phyloP scores from a whole-genome alignment of 1,139 yeast species.

The Diutina neorugosa region DNA sequence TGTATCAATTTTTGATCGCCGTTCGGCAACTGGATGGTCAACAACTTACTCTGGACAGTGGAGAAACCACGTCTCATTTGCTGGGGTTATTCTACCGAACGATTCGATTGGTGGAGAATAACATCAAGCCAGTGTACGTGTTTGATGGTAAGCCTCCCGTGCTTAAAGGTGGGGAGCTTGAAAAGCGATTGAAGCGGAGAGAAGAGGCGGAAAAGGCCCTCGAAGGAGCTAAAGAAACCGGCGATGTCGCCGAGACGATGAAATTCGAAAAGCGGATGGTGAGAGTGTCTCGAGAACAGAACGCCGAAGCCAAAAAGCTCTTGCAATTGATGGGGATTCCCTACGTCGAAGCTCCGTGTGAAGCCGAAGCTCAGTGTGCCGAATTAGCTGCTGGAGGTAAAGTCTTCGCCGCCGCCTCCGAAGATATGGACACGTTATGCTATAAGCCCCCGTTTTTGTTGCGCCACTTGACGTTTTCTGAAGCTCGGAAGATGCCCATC shows the following conservation, averaged over 20 bases:
- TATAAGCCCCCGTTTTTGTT: slow-evolving; percentile 75
- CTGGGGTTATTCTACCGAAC: slow-evolving; percentile 96
- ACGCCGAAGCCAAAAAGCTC: slow-evolving; percentile 81
- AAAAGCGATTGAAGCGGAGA: slow-evolving; percentile 67
- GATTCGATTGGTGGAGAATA: slow-evolving; percentile 74
- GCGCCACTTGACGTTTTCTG: slow-evolving; percentile 87
- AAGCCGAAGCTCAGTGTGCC: slow-evolving; percentile 98
- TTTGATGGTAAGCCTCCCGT: slow-evolving; percentile 96
- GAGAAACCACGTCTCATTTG: slow-evolving; percentile 90
- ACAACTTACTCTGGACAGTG: slow-evolving; percentile 75
- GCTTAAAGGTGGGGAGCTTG: slow-evolving; percentile 85
- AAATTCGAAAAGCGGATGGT: slow-evolving; percentile 82
- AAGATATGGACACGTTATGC: slow-evolving; percentile 97
- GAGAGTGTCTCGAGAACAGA: slow-evolving; percentile 77
- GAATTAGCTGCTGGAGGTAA: slow-evolving; percentile 77
- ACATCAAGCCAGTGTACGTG: slow-evolving; percentile 91
- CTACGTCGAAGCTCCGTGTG: slow-evolving; percentile 86
- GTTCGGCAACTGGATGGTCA: slow-evolving; percentile 97
- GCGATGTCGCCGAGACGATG: slow-evolving; percentile 64
- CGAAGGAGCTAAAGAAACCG: slow-evolving; percentile 66
- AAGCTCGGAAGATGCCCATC: slow-evolving; percentile 85
- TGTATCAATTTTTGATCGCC: slow-evolving; percentile 88
- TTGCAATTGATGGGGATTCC: slow-evolving; percentile 91
- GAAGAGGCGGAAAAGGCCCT: slow-evolving; percentile 74
- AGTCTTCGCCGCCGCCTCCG: slow-evolving; percentile 95